Percentiles rank a stretch among this genome's conserved stretches.
Conservation (phyloP, 2,329 filamentous ascomycete genomes). For the Tolypocladium sp. region DNA sequence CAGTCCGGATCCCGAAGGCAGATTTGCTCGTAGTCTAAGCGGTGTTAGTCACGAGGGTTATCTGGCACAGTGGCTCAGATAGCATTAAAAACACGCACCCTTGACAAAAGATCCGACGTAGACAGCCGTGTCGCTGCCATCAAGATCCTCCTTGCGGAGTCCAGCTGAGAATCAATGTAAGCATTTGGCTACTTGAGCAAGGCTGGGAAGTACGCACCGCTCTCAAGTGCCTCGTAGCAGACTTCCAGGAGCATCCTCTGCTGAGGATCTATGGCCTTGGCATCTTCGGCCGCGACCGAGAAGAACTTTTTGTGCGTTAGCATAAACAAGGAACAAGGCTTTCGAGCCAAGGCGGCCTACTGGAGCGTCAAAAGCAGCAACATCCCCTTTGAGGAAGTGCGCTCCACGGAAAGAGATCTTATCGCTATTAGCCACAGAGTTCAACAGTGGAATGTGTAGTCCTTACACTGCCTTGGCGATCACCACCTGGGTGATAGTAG, state of each 20-base stretch:
- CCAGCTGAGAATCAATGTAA: slow-evolving; percentile 23
- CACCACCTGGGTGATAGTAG: slow-evolving; percentile 44
- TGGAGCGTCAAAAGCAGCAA: slow-evolving; percentile 38
- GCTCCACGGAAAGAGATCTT: slow-evolving; percentile 39
- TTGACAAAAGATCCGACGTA: slow-evolving; percentile 43
- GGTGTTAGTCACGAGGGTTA: not conserved
- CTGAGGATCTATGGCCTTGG: slow-evolving; percentile 43
- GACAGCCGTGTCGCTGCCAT: slow-evolving; percentile 35
- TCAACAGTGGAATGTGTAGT: no score
- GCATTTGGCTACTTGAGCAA: not conserved
- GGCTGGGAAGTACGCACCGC: slow-evolving; percentile 21
- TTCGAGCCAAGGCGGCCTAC: slow-evolving; percentile 21
- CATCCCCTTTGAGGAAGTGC: slow-evolving; percentile 39
- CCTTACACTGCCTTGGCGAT: slow-evolving; percentile 38
- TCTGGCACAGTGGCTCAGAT: not conserved
- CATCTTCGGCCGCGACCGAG: slow-evolving; percentile 37
- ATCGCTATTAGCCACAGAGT: not conserved
- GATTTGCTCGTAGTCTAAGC: slow-evolving; percentile 38
- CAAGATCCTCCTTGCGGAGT: slow-evolving; percentile 31
- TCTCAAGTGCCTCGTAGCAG: slow-evolving; percentile 41
- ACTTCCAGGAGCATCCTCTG: slow-evolving; percentile 42
- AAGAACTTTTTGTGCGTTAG: slow-evolving; percentile 35
- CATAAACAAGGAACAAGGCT: no score
- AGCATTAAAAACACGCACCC: slow-evolving; percentile 17
- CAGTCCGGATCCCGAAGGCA: slow-evolving; percentile 40